phyloP scores from a whole-genome alignment of 768 basidiomycete genomes.

The Tremella mesenterica region DNA sequence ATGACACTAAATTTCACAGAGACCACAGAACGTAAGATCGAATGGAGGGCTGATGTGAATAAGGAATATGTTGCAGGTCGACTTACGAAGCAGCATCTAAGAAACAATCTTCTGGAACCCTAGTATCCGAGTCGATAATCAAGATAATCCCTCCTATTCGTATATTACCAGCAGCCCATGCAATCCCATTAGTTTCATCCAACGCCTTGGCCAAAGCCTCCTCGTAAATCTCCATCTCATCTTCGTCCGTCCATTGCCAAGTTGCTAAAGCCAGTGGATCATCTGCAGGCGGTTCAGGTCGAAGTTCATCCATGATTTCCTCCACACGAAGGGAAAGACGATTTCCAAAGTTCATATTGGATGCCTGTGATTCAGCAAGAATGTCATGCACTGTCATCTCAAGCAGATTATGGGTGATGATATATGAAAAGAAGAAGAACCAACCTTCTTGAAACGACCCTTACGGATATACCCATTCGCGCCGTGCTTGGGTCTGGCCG shows the following conservation, averaged over 20 bases:
- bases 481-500: constrained; percentile 68
- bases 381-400: background rate
- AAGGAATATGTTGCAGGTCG: no score
- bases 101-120: constrained; percentile 79
- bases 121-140: constrained; percentile 70
- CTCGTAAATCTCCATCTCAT: constrained; percentile 58
- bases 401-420: no score
- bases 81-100: constrained; percentile 60
- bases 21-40: constrained; percentile 7
- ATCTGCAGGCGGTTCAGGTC: constrained; percentile 48
- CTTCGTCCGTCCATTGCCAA: constrained; percentile 55
- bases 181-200: constrained; percentile 57
- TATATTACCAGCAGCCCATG: constrained; percentile 62
- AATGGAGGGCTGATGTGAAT: background rate
- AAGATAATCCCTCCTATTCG: constrained; percentile 61
- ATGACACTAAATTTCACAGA: no score
- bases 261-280: constrained; percentile 5
- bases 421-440: background rate
- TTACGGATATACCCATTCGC: constrained; percentile 67
- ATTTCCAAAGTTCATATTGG: constrained; percentile 82
- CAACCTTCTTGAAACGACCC: constrained; percentile 75
- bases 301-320: constrained; percentile 48
- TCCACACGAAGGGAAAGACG: constrained; percentile 59
- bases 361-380: constrained; percentile 47
- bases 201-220: constrained; percentile 64